These are phyloP conservation scores for Aspergillus pseudoglaucus DNA, from an alignment of 2,329 filamentous ascomycete species.

Conservation along the genomic window DNA sequence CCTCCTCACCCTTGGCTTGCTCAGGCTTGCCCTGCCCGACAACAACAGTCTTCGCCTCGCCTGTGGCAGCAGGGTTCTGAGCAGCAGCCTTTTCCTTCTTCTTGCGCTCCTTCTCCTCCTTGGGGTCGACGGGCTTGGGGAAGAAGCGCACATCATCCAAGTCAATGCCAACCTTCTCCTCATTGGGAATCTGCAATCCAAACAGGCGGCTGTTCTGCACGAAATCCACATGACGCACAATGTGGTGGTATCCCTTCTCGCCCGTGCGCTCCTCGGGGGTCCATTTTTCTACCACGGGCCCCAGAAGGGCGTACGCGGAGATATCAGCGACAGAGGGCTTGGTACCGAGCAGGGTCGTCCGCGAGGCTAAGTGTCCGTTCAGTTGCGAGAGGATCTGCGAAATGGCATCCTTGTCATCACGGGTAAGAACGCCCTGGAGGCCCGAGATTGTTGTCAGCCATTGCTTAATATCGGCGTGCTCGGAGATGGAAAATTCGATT, in stretches of 20 bases:
- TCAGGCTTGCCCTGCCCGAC: slow-evolving; percentile 38
- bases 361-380: slow-evolving; percentile 79
- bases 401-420: slow-evolving; percentile 49
- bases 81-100: slow-evolving; percentile 81
- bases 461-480: slow-evolving; percentile 81
- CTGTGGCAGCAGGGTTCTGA: slow-evolving; percentile 16
- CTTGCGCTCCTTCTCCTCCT: slow-evolving; percentile 91
- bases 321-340: slow-evolving; percentile 87
- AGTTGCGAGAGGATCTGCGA: slow-evolving; percentile 67
- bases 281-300: slow-evolving; percentile 72
- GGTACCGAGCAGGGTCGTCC: slow-evolving; percentile 79
- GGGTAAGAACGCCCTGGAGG: slow-evolving; percentile 49
- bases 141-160: slow-evolving; percentile 74
- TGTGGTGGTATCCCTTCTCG: slow-evolving; percentile 79
- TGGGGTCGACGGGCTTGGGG: slow-evolving; percentile 81
- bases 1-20: slow-evolving; percentile 53
- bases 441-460: slow-evolving; percentile 75
- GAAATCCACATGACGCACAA: slow-evolving; percentile 88
- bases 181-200: slow-evolving; percentile 61
- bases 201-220: slow-evolving; percentile 79
- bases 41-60: slow-evolving; percentile 28
- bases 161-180: slow-evolving; percentile 73
- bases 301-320: slow-evolving; percentile 71
- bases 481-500: slow-evolving; percentile 66
- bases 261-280: slow-evolving; percentile 80